phyloP scores from a whole-genome alignment of 768 basidiomycete species.

The Panaeolus papilionaceus region DNA sequence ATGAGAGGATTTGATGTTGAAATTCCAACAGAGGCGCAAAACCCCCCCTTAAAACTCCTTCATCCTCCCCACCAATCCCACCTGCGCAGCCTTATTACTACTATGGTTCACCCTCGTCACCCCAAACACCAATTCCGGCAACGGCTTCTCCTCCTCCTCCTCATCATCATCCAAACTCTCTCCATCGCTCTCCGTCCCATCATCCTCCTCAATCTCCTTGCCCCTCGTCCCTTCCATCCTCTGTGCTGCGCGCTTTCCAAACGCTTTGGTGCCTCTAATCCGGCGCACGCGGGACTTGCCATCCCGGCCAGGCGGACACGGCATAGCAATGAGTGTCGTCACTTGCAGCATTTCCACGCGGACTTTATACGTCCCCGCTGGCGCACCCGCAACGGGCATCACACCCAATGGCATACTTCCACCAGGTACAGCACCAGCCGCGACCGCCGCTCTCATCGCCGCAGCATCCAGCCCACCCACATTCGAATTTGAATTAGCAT shows the following conservation, averaged over 20 bases:
- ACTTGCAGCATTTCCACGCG: slow-evolving; percentile 53
- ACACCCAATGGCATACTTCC: slow-evolving; percentile 14
- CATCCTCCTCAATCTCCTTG: slow-evolving; percentile 27
- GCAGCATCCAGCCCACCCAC: not conserved
- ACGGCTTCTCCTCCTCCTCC: slow-evolving; percentile 25
- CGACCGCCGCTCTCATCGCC: not conserved
- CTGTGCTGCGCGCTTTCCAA: not conserved
- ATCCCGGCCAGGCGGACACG: slow-evolving; percentile 26
- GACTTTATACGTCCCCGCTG: slow-evolving; percentile 25
- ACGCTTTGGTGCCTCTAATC: slow-evolving; percentile 12
- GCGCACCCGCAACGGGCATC: slow-evolving; percentile 8
- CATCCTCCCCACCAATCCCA: slow-evolving; percentile 1
- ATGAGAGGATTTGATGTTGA: not conserved
- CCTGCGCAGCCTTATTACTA: slow-evolving; percentile 6
- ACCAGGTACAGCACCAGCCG: slow-evolving; percentile 16
- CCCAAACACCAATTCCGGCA: slow-evolving; percentile 23
- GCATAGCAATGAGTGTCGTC: slow-evolving; percentile 66
- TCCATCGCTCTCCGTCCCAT: slow-evolving; percentile 27
- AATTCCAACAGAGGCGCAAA: not conserved
- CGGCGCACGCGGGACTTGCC: slow-evolving; percentile 33
- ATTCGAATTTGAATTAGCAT: not conserved
- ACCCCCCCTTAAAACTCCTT: not conserved
- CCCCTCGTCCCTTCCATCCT: not conserved
- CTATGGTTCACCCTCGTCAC: slow-evolving; percentile 18
- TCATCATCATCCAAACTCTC: slow-evolving; percentile 22